These are phyloP conservation scores for Monosporascus sp. DNA, from an alignment of 2,329 filamentous ascomycete species.

Conservation along the genomic window DNA sequence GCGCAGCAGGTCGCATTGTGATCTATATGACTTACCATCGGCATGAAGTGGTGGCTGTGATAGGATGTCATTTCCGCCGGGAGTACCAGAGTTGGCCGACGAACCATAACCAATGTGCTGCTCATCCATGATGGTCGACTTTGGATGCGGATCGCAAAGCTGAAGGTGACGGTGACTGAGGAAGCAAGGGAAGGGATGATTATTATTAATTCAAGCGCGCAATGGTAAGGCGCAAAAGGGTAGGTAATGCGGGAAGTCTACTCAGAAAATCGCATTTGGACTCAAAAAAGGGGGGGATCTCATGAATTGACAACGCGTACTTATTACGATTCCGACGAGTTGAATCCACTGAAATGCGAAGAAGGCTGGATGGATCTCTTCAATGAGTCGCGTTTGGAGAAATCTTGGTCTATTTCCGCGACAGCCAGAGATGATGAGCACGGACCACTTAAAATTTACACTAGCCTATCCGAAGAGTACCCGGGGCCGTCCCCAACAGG, in stretches of 20 bases:
- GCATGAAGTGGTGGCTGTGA: conserved; percentile 49
- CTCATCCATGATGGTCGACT: conserved; percentile 49
- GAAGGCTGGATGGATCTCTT: neutral
- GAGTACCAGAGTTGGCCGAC: conserved; percentile 50
- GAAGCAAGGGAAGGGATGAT: neutral
- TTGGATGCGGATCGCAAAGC: neutral
- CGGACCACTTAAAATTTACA: neutral
- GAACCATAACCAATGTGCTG: conserved; percentile 52
- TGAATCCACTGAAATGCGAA: neutral
- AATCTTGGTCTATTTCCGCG: neutral
- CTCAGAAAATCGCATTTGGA: neutral
- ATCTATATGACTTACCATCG: conserved; percentile 38
- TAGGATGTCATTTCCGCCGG: conserved; percentile 50
- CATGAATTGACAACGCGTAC: neutral
- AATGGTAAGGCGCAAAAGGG: neutral
- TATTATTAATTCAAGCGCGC: neutral
- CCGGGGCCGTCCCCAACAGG: neutral
- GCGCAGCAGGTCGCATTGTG: conserved; percentile 1
- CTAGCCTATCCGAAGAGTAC: neutral
- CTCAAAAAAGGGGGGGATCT: too few relatives aligned
- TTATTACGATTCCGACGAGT: neutral
- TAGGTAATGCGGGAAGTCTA: neutral
- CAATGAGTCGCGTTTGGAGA: neutral
- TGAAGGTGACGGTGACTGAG: neutral
- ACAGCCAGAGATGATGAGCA: neutral